Base-by-base conservation (phyloP, 2,329 filamentous ascomycete species). In the Gyromitra esculenta region DNA sequence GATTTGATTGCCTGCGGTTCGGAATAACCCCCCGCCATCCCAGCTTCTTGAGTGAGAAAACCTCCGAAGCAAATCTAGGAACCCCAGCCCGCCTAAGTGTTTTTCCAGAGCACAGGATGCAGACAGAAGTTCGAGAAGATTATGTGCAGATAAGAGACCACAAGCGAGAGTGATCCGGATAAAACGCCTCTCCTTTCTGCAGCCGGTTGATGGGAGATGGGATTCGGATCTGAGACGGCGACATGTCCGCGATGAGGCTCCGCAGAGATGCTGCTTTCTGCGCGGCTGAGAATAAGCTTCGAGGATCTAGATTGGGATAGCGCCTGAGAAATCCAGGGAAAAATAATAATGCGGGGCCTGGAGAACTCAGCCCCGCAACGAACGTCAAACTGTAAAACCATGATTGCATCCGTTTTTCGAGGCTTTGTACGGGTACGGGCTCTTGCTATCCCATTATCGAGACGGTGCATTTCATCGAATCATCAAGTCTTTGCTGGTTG, bases 401-500 rank as follows among this genome's bases (percentile, higher is more conserved):
- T 74, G 71, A 45, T 74, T 5, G 45, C 56, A n/a, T 54, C 54
- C n/a, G 45, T 43, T 35, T 59, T 73, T 5, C 71, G 71, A 25
- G 11, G 21, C 43, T 25, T 45, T 45, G 13, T 54, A 15, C 21
- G 45, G 31, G 18, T 18, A n/a, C 39, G 25, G 8, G 3, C 39
- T 0, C 15, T 43, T 25, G 11, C 18, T 11, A 3, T 1, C 6
- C 25, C 56, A 1, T 41, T 56, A 18, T 39, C 31, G 18, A 66
- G 48, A 6, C 54, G 74, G 5, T 57, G 25, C 15, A 77, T 68
- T 43, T 75, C 75, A 25, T 77, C 75, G 8, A 66, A 73, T 15
- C 71, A 77, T 15, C 72, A 75, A 7, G 52, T 66, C 5, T 77
- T 77, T 43, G 37, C 41, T 45, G 72, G 75, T 77, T 39, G 15